phyloP scores from a whole-genome alignment of 176 grass and related monocot species.

The bread wheat (Triticum aestivum) region DNA sequence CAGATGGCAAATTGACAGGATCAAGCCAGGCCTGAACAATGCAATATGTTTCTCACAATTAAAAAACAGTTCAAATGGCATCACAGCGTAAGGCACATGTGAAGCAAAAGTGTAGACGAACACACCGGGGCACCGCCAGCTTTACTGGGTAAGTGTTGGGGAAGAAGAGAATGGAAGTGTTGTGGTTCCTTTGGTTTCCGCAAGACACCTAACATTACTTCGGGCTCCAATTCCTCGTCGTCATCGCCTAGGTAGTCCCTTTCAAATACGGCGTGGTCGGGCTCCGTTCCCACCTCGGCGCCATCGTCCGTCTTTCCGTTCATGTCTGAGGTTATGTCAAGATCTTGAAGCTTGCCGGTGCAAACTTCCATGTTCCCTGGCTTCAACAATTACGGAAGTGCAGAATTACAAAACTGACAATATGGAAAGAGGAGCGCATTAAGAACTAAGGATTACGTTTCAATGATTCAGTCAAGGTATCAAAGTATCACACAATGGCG shows the following conservation, averaged over 20 bases:
- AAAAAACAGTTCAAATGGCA: background rate
- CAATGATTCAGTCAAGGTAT: too few relatives aligned
- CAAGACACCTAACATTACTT: background rate
- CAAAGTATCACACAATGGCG: too few relatives aligned
- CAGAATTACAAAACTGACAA: too few relatives aligned
- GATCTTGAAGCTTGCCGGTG: background rate
- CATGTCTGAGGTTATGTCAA: background rate
- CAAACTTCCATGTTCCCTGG: background rate
- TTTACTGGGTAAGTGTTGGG: slow-evolving; percentile 81
- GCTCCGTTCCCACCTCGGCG: background rate
- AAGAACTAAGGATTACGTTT: too few relatives aligned
- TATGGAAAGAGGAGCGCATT: too few relatives aligned
- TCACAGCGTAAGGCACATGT: background rate
- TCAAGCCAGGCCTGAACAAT: slow-evolving; percentile 65
- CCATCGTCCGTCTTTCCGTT: background rate
- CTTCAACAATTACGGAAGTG: too few relatives aligned
- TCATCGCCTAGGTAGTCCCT: background rate
- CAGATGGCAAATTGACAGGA: slow-evolving; percentile 59
- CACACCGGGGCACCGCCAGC: slow-evolving; percentile 56
- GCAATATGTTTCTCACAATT: background rate
- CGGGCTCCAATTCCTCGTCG: background rate
- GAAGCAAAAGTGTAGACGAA: background rate
- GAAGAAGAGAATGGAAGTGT: slow-evolving; percentile 31
- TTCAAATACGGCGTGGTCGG: background rate
- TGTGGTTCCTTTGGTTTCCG: background rate